These are phyloP conservation scores for Pseudogymnoascus sp. DNA, from an alignment of 2,329 filamentous ascomycete genomes.

Conservation along the genomic window DNA sequence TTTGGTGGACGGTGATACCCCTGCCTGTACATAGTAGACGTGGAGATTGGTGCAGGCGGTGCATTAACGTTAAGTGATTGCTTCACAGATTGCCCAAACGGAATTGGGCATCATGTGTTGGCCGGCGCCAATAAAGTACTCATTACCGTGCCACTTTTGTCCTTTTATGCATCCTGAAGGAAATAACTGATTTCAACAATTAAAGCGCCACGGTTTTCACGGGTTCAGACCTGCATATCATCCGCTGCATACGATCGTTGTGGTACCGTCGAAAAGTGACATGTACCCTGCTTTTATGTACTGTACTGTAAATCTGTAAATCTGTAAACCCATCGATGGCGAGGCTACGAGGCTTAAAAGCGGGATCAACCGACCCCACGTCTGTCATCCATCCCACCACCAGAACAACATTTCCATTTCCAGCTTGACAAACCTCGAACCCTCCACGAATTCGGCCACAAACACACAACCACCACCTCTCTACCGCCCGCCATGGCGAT, in stretches of 20 bases:
- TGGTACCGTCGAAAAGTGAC: neutral
- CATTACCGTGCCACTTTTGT: neutral
- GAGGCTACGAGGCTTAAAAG: constrained; percentile 8
- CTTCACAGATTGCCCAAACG: neutral
- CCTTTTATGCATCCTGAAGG: neutral
- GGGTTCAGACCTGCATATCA: neutral
- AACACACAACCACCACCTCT: constrained; percentile 7
- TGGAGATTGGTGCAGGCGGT: neutral
- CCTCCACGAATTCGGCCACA: constrained; percentile 2
- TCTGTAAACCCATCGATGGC: neutral
- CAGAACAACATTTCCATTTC: neutral
- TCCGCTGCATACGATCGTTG: neutral
- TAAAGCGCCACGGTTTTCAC: neutral
- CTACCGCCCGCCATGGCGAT: constrained; percentile 10
- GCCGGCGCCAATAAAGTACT: neutral
- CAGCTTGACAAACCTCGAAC: neutral
- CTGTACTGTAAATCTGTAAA: neutral
- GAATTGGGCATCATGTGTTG: neutral
- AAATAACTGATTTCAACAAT: neutral
- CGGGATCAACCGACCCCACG: constrained; percentile 8
- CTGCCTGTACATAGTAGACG: constrained; percentile 1
- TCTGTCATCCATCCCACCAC: constrained; percentile 3
- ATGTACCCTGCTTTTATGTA: neutral
- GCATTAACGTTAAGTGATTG: neutral
- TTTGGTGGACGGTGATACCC: constrained; percentile 3